A percentile compares a stretch with the other conserved stretches of the same genome.
These are phyloP conservation scores for Codiaeum variegatum DNA, from an alignment of 441 rosid species.

Conservation along the genomic window DNA sequence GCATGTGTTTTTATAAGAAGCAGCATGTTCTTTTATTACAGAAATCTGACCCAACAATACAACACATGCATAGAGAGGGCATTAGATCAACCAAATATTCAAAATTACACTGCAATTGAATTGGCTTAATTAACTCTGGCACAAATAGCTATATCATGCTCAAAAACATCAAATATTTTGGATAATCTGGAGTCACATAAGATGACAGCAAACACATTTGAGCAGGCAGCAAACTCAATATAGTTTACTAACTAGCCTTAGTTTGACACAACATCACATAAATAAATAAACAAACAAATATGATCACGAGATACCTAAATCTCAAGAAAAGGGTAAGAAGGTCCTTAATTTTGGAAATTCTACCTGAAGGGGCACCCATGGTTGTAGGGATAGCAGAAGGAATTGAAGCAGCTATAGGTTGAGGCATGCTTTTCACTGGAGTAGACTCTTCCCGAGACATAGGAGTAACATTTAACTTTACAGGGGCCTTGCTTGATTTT, in stretches of 20 bases:
- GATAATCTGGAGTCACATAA: background rate
- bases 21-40: background rate
- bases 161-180: background rate
- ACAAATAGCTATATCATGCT: background rate
- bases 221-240: background rate
- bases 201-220: background rate
- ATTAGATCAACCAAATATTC: background rate
- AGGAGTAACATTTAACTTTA: conserved; percentile 68
- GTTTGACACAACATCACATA: background rate
- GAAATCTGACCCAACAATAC: background rate
- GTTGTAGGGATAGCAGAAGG: conserved; percentile 46
- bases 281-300: background rate
- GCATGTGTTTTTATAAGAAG: too few relatives aligned
- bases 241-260: background rate
- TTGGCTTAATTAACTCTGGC: background rate
- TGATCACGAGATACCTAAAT: background rate
- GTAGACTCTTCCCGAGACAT: conserved; percentile 59
- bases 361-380: conserved; percentile 54
- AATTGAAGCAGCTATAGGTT: conserved; percentile 49
- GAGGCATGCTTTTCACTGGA: conserved; percentile 56
- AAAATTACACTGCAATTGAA: background rate
- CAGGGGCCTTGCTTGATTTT: conserved; percentile 72
- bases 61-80: background rate
- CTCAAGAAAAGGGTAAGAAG: conserved; percentile 1
- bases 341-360: conserved; percentile 24